These are phyloP conservation scores for Russula compacta DNA, from an alignment of 768 basidiomycete genomes.

Conservation along the genomic window DNA sequence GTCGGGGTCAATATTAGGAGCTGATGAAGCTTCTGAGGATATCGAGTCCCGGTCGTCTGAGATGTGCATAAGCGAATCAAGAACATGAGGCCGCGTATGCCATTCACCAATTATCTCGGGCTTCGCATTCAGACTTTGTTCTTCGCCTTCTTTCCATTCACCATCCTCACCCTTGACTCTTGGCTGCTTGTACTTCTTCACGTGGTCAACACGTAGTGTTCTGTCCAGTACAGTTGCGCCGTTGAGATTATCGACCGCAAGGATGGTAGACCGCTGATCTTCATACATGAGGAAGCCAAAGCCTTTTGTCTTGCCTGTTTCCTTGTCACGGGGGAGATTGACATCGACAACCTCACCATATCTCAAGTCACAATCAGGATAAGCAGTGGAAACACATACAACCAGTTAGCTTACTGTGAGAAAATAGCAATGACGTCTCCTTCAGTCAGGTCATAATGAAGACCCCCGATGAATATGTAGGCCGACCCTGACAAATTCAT, in stretches of 20 bases:
- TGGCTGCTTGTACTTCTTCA: conserved; percentile 86
- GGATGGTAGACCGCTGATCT: conserved; percentile 90
- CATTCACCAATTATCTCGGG: conserved; percentile 60
- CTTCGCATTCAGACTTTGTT: conserved; percentile 79
- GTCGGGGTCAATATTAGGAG: conserved; percentile 78
- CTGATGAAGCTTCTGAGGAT: conserved; percentile 49
- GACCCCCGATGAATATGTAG: conserved; percentile 87
- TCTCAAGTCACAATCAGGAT: conserved; percentile 33
- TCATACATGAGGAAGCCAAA: conserved; percentile 99
- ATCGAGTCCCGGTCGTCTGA: conserved; percentile 51
- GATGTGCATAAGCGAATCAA: background rate
- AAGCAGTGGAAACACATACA: background rate
- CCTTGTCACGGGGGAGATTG: conserved; percentile 89
- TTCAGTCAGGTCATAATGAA: conserved; percentile 84
- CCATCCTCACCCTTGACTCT: conserved; percentile 72
- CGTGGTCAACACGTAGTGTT: conserved; percentile 87
- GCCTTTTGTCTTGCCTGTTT: conserved; percentile 82
- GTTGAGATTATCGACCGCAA: conserved; percentile 98
- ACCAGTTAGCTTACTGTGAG: conserved; percentile 67
- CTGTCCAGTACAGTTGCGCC: conserved; percentile 82
- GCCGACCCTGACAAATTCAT: conserved; percentile 63
- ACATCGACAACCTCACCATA: conserved; percentile 96
- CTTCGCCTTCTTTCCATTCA: conserved; percentile 77
- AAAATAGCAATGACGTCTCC: conserved; percentile 97
- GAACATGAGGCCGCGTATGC: background rate